Evolutionary conservation across 2,329 filamentous ascomycete species (phyloP).

Genomic region (Verticillium longisporum): DNA sequence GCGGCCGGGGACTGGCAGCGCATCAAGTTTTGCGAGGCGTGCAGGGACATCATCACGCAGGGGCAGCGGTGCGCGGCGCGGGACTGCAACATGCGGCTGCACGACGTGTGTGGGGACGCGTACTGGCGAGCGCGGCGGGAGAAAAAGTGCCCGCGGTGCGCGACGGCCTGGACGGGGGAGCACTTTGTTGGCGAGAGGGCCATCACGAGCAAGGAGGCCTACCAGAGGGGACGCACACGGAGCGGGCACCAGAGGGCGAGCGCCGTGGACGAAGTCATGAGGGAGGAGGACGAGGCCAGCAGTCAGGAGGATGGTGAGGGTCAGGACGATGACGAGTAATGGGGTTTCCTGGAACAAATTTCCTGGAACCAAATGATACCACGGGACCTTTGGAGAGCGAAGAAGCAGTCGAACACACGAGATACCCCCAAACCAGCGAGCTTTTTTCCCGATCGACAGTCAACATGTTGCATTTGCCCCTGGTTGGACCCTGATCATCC

Average conservation of each 20-base stretch:
- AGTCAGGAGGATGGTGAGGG: neutral
- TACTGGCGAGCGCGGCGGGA: constrained; percentile 63
- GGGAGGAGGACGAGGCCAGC: constrained; percentile 6
- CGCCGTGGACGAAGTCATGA: constrained; percentile 14
- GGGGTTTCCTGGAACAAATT: neutral
- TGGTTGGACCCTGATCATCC: neutral
- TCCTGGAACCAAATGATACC: neutral
- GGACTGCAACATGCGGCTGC: constrained; percentile 64
- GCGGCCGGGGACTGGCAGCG: constrained; percentile 58
- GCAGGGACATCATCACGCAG: constrained; percentile 80
- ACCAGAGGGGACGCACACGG: constrained; percentile 33
- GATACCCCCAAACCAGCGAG: neutral
- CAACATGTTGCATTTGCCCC: neutral
- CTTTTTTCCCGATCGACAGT: neutral
- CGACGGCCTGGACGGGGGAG: constrained; percentile 39
- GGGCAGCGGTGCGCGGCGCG: constrained; percentile 69
- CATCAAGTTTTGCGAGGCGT: constrained; percentile 83
- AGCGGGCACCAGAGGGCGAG: constrained; percentile 17
- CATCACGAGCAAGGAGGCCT: constrained; percentile 46
- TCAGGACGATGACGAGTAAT: constrained; percentile 4
- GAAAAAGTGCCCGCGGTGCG: constrained; percentile 58
- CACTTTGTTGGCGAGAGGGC: constrained; percentile 51
- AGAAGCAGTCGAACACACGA: neutral
- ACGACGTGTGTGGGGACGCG: constrained; percentile 67
- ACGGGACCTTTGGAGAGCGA: neutral